These are phyloP conservation scores for Babesia ovata DNA, from an alignment of 169 alveolate genomes.

Conservation along the genomic window DNA sequence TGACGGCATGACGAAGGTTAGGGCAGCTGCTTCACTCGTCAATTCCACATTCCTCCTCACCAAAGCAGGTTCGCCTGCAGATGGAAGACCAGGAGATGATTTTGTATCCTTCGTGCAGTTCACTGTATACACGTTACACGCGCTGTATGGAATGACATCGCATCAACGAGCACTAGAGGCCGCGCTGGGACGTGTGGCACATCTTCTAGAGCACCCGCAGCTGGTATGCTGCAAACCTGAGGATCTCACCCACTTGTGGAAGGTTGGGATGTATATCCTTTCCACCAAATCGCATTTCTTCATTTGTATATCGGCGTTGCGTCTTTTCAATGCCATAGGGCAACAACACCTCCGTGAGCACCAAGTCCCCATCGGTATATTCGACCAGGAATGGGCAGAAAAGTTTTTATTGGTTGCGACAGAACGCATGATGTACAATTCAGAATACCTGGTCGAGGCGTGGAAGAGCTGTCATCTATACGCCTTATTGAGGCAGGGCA, in stretches of 20 bases:
- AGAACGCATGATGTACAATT: constrained; percentile 20
- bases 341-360: not conserved
- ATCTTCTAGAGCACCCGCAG: not conserved
- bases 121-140: not conserved
- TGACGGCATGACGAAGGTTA: constrained; percentile 19
- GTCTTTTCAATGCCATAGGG: constrained; percentile 20
- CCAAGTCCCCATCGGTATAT: not conserved
- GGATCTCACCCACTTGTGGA: constrained; percentile 5
- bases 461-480: constrained; percentile 31
- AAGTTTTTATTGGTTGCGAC: not conserved
- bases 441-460: constrained; percentile 14
- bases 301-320: not conserved
- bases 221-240: not conserved
- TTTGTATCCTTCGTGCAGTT: not conserved
- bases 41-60: not conserved
- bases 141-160: not conserved
- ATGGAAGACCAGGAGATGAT: not conserved
- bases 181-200: constrained; percentile 8
- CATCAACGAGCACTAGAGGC: constrained; percentile 25
- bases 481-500: not conserved
- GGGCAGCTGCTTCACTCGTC: constrained; percentile 19
- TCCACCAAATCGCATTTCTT: not conserved
- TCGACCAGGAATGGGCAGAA: constrained; percentile 1
- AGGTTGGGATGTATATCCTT: not conserved
- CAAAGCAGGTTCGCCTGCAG: not conserved